phyloP scores from a whole-genome alignment of 768 basidiomycete species.

The Xerocomus brunneocitrinus region DNA sequence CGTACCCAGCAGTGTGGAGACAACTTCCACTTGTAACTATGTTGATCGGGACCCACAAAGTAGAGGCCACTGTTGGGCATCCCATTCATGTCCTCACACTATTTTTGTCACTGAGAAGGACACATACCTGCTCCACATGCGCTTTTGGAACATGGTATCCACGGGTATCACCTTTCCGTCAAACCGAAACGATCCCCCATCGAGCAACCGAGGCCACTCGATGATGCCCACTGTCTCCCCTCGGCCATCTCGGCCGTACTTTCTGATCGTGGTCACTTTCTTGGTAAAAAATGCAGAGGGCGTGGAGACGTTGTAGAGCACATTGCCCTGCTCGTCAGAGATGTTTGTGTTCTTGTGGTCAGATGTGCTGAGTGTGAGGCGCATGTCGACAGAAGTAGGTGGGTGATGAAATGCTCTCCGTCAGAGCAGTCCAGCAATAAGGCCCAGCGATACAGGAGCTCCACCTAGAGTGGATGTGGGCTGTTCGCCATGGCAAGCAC shows the following conservation, averaged over 20 bases:
- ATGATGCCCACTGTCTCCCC: slow-evolving; percentile 5
- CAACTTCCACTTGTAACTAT: slow-evolving; percentile 25
- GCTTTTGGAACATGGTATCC: background rate
- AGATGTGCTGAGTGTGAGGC: slow-evolving; percentile 1
- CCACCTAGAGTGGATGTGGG: too few species aligned
- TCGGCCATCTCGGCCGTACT: background rate
- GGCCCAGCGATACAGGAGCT: too few species aligned
- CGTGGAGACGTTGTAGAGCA: slow-evolving; percentile 10
- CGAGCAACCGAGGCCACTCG: background rate
- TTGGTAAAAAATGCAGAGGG: background rate
- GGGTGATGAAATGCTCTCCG: too few species aligned
- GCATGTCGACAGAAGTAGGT: background rate
- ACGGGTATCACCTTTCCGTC: background rate
- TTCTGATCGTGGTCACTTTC: slow-evolving; percentile 7
- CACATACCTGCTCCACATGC: background rate
- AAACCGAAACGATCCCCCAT: slow-evolving; percentile 1
- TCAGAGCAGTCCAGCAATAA: too few species aligned
- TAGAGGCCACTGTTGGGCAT: slow-evolving; percentile 2
- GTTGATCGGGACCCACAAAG: slow-evolving; percentile 25
- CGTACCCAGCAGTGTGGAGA: slow-evolving; percentile 15
- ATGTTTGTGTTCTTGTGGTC: slow-evolving; percentile 18
- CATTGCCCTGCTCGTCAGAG: background rate
- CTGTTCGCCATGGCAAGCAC: too few species aligned
- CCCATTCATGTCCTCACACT: too few species aligned
- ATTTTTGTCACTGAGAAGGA: background rate